Percentiles rank a stretch among this genome's conserved stretches.
Evolutionary conservation across 1,284 basidiomycete species (phyloP).

Genomic region (Coriolopsis trogii): DNA sequence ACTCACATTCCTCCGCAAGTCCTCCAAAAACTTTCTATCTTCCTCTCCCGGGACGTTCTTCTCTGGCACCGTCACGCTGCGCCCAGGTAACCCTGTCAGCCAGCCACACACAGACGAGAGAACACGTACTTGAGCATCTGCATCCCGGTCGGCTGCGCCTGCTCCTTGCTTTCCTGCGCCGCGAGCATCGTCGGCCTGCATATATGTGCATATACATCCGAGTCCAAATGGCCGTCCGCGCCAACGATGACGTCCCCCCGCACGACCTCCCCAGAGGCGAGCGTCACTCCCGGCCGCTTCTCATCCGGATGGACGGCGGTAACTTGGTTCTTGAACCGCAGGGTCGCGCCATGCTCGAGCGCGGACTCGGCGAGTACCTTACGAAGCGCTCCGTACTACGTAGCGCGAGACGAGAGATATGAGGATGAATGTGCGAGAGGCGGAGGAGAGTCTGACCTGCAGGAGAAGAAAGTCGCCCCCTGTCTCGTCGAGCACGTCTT

Average conservation of each 20-base stretch:
- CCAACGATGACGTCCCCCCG: conserved; percentile 45
- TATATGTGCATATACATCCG: too few relatives aligned
- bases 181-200: too few relatives aligned
- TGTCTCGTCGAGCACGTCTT: conserved; percentile 30
- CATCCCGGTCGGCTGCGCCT: too few relatives aligned
- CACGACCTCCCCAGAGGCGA: conserved; percentile 41
- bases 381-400: conserved; percentile 32
- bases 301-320: conserved; percentile 41
- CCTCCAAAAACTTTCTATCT: too few relatives aligned
- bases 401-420: not conserved
- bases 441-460: not conserved
- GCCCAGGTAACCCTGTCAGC: too few relatives aligned
- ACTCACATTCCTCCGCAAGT: too few relatives aligned
- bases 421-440: not conserved
- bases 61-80: too few relatives aligned
- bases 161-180: too few relatives aligned
- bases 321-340: conserved; percentile 44
- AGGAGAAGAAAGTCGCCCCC: conserved; percentile 30
- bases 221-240: conserved; percentile 50
- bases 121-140: too few relatives aligned
- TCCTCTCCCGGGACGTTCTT: too few relatives aligned
- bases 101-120: too few relatives aligned
- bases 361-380: conserved; percentile 28
- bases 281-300: conserved; percentile 36
- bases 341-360: conserved; percentile 24